Base-by-base conservation (phyloP, 1,284 basidiomycete species). In the Malassezia equina region DNA sequence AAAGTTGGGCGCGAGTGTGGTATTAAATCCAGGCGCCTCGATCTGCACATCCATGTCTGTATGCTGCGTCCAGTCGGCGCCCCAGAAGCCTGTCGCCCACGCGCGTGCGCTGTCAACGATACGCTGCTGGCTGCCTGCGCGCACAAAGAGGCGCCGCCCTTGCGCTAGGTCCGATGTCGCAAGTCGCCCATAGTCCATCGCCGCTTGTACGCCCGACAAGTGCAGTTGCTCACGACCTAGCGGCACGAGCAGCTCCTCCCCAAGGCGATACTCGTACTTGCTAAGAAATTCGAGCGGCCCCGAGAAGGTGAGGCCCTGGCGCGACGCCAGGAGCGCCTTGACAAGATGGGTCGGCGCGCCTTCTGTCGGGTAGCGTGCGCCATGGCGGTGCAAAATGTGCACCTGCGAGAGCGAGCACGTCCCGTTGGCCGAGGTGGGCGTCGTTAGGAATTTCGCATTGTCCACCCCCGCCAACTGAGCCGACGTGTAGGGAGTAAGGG, bases 311-410 rank as follows among this genome's bases (percentile, higher is more conserved):
- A 61, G 50, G 50, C n/a, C 60, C 12, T 17, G 25, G 33, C 27
- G 34, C 19, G 40, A 15, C 11, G 9, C 23, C 8, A 57, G 29
- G 7, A 57, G 21, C 4, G 29, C 25, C 5, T 17, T 11, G 24
- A 55, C 48, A 6, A 41, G 48, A 43, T 47, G 17, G 9, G 57
- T 46, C 19, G 52, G 48, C 32, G 52, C 33, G 47, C 60, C 59
- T 0, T 58, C 54, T 4, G 65, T 70, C 0, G 71, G 71, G 44
- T 74, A 74, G 7, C 71, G 59, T 4, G 67, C 53, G 11, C 71
- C 71, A 48, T 74, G 71, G 12, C 71, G 67, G 33, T 73, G 70
- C 12, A 74, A 58, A 33, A 71, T 69, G 47, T 74, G 71, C 8
- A 67, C 69, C 46, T 71, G 64, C 11, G 52, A 44, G 36, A 73